A percentile compares a stretch with the other conserved stretches of the same genome.
Conservation (phyloP, 352 stramenopile genomes). For the Pythium periplocum region DNA sequence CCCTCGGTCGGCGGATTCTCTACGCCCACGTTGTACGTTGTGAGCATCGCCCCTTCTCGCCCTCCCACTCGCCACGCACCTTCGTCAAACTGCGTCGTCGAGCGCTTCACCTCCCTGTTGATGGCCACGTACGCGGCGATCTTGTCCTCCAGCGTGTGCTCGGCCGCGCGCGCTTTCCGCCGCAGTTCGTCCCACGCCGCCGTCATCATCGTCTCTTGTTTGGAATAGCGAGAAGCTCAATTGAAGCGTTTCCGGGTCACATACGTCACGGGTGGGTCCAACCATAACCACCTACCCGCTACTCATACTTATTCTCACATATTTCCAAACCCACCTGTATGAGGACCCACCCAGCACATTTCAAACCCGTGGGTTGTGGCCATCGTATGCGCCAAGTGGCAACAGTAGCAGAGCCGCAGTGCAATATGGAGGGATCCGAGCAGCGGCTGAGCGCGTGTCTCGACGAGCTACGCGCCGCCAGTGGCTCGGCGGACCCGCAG, state of each 20-base stretch:
- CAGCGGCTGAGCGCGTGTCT: constrained; percentile 19
- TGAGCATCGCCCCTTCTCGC: not conserved
- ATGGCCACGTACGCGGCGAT: constrained; percentile 61
- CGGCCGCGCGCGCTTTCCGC: constrained; percentile 55
- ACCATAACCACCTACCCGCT: constrained; percentile 1
- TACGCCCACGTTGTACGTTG: constrained; percentile 11
- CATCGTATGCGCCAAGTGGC: constrained; percentile 18
- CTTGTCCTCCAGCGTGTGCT: constrained; percentile 80
- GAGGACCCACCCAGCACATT: not conserved
- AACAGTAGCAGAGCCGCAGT: not conserved
- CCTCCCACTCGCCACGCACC: constrained; percentile 23
- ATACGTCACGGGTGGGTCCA: constrained; percentile 1
- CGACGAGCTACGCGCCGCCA: constrained; percentile 18
- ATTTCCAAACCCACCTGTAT: constrained; percentile 1
- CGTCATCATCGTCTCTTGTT: constrained; percentile 44
- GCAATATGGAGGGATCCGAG: constrained; percentile 2
- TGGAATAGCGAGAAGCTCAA: not conserved
- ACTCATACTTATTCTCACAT: constrained; percentile 2
- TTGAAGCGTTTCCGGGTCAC: not conserved
- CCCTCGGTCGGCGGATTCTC: constrained; percentile 60
- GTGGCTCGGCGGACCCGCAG: constrained; percentile 11
- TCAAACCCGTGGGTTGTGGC: constrained; percentile 11
- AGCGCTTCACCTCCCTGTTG: constrained; percentile 42
- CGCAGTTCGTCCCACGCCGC: constrained; percentile 76
- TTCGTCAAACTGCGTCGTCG: constrained; percentile 45